Evolutionary conservation across 441 rosid species (phyloP).

Genomic region (Euphorbia celastroides): DNA sequence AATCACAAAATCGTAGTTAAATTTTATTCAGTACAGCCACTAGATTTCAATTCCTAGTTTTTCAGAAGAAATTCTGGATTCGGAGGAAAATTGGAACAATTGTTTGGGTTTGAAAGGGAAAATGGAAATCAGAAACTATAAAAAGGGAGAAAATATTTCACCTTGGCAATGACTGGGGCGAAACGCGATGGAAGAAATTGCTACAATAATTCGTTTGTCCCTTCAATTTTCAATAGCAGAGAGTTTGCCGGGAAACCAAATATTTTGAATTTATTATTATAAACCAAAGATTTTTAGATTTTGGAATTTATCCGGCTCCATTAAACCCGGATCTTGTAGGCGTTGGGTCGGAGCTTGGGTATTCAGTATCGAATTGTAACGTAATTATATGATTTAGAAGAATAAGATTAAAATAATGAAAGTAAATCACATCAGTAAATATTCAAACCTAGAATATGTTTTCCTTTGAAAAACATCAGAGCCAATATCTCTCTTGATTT

Average conservation of each 20-base stretch:
- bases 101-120: background rate
- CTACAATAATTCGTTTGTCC: background rate
- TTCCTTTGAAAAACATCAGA: too few relatives aligned
- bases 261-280: background rate
- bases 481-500: too few relatives aligned
- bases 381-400: too few relatives aligned
- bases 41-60: background rate
- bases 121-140: background rate
- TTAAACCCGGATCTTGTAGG: background rate
- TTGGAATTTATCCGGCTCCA: background rate
- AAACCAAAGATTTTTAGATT: background rate
- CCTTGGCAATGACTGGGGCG: background rate
- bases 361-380: too few relatives aligned
- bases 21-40: background rate
- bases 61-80: background rate
- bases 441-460: too few relatives aligned
- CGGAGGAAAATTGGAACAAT: background rate
- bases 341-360: background rate
- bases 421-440: too few relatives aligned
- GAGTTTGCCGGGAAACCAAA: conserved; percentile 8
- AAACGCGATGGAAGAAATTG: background rate
- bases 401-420: too few relatives aligned
- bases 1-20: background rate
- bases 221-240: background rate
- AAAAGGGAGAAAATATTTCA: background rate